These are phyloP conservation scores for Talaromyces nanjingensis DNA, from an alignment of 495 filamentous ascomycete species.

Conservation along the genomic window DNA sequence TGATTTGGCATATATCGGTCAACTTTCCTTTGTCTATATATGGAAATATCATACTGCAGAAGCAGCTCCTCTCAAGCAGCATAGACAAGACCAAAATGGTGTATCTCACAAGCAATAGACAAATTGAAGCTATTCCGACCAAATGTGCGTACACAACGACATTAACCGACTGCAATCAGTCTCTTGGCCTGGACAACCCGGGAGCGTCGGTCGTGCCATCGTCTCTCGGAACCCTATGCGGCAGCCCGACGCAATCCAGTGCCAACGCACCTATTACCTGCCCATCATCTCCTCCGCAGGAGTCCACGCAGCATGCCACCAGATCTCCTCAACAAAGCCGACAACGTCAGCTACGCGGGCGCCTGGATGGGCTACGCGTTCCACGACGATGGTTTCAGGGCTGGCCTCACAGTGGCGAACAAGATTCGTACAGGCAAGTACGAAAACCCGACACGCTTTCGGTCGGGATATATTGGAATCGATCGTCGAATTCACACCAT, in stretches of 20 bases:
- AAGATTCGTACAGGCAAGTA: neutral
- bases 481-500: neutral
- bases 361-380: conserved; percentile 1
- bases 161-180: neutral
- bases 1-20: neutral
- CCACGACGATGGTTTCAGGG: neutral
- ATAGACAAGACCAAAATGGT: too few species aligned
- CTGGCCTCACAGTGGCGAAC: neutral
- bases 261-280: neutral
- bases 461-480: neutral
- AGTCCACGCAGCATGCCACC: neutral
- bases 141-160: neutral
- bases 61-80: too few species aligned
- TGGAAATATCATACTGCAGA: too few species aligned
- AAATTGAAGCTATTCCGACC: too few species aligned
- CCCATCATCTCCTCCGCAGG: neutral
- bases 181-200: neutral
- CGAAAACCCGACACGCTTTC: neutral
- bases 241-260: neutral
- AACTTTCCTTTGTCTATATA: neutral
- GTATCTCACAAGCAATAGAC: too few species aligned
- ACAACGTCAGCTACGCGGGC: neutral
- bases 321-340: neutral
- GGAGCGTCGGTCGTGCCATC: neutral
- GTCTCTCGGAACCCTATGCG: neutral